These are phyloP conservation scores for Spathaspora hagerdaliae DNA, from an alignment of 805 yeast species.

Conservation along the genomic window DNA sequence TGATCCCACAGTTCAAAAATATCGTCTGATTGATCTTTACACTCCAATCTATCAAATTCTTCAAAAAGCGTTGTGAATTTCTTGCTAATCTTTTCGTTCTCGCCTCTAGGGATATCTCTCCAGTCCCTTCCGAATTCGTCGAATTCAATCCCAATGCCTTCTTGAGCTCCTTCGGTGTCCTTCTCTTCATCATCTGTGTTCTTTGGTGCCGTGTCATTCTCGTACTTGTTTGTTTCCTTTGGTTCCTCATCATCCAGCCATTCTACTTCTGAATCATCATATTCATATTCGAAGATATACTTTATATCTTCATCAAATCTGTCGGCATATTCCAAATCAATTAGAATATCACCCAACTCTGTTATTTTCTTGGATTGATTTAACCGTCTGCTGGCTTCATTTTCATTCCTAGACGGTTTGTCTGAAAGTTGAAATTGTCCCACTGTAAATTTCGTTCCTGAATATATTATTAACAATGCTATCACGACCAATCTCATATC, in stretches of 20 bases:
- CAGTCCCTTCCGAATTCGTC: slow-evolving; percentile 65
- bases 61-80: slow-evolving; percentile 15
- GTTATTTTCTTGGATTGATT: slow-evolving; percentile 18
- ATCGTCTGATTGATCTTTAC: slow-evolving; percentile 20
- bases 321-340: slow-evolving; percentile 57
- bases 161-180: background rate
- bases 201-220: slow-evolving; percentile 1
- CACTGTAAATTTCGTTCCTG: slow-evolving; percentile 13
- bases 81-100: slow-evolving; percentile 32
- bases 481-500: slow-evolving; percentile 59
- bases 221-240: background rate
- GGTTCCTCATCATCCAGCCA: slow-evolving; percentile 7
- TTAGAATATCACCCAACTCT: slow-evolving; percentile 51
- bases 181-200: slow-evolving; percentile 6
- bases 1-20: slow-evolving; percentile 25
- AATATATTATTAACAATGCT: slow-evolving; percentile 37
- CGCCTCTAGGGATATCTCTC: slow-evolving; percentile 67
- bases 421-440: slow-evolving; percentile 4
- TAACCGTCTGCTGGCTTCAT: slow-evolving; percentile 13
- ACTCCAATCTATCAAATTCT: slow-evolving; percentile 13
- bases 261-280: slow-evolving; percentile 11
- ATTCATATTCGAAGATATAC: slow-evolving; percentile 58
- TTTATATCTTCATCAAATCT: slow-evolving; percentile 64
- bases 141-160: slow-evolving; percentile 35
- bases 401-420: slow-evolving; percentile 8